Evolutionary conservation across 371 early-diverging fungal species (phyloP), one percentile per base, ranked within the genome.

Genomic region (Lichtheimia ramosa): DNA sequence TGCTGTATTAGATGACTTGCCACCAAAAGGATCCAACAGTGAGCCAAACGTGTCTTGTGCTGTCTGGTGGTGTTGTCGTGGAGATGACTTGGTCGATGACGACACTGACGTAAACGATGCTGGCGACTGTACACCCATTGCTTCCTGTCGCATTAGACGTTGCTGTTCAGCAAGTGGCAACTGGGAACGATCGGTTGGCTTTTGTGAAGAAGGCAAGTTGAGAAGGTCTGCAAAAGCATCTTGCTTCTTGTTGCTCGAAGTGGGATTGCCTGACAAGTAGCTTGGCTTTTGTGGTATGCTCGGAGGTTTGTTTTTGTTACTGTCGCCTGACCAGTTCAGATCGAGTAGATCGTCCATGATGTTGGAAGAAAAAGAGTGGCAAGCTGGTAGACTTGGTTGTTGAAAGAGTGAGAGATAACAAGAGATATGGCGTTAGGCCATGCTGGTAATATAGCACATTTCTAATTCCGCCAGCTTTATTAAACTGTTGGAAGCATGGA

Each of bases 331-430:
- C 78, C 78, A 77, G 48, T 67, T 64, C 5, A 77, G 59, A 54
- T 77, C 73, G 14, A 77, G 53, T 27, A 77, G 56, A 56, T 77
- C 73, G 40, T 74, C 73, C 78, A 77, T 77, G 43, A 40, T 63
- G 43, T 39, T 5, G 14, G 41, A 5, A 18, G 6, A 8, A 8
- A 8, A 34, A 34, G 34, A 34, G 34, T 34, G 34, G 10, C 34
- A 34, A 34, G 34, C 34, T 34, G 6, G 5, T 8, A 10, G 10
- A 34, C 34, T 27, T 15, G 18, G 14, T n/a, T n/a, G n/a, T n/a
- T 7, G 24, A 16, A 51, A 51, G 28, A 51, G 21, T 27, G n/a
- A 27, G 25, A 51, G 20, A 51, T 15, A 28, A 15, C 15, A 14
- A 13, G 7, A 25, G 25, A 25, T 25, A 25, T 34, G 10, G 5